Evolutionary conservation across 257 asterid species (phyloP), one percentile per base, ranked within the genome.

Genomic region (Nicotiana tomentosiformis): DNA sequence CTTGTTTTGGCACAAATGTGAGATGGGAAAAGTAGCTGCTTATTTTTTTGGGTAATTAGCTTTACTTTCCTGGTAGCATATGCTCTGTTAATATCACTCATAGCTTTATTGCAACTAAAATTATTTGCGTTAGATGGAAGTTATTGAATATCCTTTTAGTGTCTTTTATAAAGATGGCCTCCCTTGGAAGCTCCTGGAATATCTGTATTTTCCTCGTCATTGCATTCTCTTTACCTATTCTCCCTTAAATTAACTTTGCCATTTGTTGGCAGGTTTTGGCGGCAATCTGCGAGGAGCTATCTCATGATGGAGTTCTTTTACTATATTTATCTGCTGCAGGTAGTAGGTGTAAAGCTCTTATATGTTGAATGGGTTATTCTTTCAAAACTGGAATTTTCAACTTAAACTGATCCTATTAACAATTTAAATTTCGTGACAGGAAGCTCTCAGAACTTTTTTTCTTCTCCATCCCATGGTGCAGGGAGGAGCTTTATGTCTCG

Each of bases 281-380:
- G 81, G 92, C 98, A 76, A 88, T 91, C 55, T 93, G 98, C 26
- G 98, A 96, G 91, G 98, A 96, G 91, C 97, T 96, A 89, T 92
- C 97, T 80, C 66, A 97, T 69, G 99, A 96, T 87, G 99, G 99
- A 77, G 86, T 92, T 83, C 91, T 96, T 86, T 84, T 96, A 81
- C 87, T 94, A 87, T 91, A 96, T 85, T 79, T 96, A 58, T 94
- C 99, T 39, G 94, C 95, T 81, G 90, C 94, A 85, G 98, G 97
- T 90, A 90, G 86, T 81, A 55, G 79, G 78, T 86, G 20, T 77
- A 78, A 65, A 64, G 46, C 65, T 29, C 79, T 81, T 83, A 76
- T 82, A 51, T 16, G 55, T 30, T 51, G 46, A 20, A 33, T 74
- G 10, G 57, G 56, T 33, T 56, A 62, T 51, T 80, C 57, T 29